Evolutionary conservation across 1,284 basidiomycete species (phyloP).

Genomic region (Austroboletus niveus): DNA sequence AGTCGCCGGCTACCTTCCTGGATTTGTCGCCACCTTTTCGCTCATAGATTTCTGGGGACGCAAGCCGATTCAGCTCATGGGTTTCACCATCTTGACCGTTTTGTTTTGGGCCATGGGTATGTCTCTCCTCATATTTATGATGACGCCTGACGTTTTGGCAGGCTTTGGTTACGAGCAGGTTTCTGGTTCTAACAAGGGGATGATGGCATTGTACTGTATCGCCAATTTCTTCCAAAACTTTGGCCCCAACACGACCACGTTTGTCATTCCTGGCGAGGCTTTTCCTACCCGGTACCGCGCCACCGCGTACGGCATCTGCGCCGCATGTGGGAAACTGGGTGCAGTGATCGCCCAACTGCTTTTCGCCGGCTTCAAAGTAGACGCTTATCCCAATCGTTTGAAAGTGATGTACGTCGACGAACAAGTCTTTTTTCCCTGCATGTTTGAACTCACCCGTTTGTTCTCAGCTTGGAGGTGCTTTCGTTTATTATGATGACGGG

Average conservation of each 20-base stretch:
- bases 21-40: slow-evolving; percentile 47
- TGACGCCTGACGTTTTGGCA: slow-evolving; percentile 7
- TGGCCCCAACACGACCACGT: slow-evolving; percentile 74
- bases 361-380: neutral
- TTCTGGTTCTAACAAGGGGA: slow-evolving; percentile 41
- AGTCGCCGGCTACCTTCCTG: slow-evolving; percentile 48
- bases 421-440: neutral
- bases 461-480: slow-evolving; percentile 1
- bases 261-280: slow-evolving; percentile 63
- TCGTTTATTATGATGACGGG: slow-evolving; percentile 12
- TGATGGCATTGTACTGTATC: slow-evolving; percentile 61
- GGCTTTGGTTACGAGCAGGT: slow-evolving; percentile 51
- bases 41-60: slow-evolving; percentile 50
- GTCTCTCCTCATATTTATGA: slow-evolving; percentile 4
- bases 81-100: slow-evolving; percentile 52
- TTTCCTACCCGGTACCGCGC: slow-evolving; percentile 74
- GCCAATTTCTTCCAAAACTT: slow-evolving; percentile 54
- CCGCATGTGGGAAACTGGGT: slow-evolving; percentile 65
- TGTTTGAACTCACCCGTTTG: neutral
- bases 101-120: slow-evolving; percentile 48
- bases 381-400: neutral
- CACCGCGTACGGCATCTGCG: slow-evolving; percentile 67
- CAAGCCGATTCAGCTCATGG: slow-evolving; percentile 55
- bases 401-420: slow-evolving; percentile 1
- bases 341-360: slow-evolving; percentile 56